Percentiles rank a stretch among this genome's conserved stretches.
Conservation (phyloP, 306 rosid genomes). For the Trifolium dubium region DNA sequence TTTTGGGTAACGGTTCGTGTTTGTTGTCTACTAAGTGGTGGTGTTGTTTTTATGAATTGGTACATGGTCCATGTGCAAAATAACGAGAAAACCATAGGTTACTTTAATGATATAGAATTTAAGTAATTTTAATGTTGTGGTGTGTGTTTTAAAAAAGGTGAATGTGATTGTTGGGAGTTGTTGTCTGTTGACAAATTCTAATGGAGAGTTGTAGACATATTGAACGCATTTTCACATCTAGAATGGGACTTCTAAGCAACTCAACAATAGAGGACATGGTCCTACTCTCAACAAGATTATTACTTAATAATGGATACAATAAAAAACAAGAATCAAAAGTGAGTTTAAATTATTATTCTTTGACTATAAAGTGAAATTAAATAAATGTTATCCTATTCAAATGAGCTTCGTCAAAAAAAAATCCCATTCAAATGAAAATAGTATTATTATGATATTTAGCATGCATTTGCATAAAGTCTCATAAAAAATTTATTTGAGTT, state of each 20-base stretch:
- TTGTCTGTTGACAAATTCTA: constrained; percentile 40
- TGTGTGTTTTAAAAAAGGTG: constrained; percentile 27
- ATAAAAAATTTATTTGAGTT: too few relatives aligned
- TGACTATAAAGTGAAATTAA: too few relatives aligned
- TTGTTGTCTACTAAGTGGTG: neutral
- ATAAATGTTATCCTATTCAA: too few relatives aligned
- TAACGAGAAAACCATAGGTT: constrained; percentile 32
- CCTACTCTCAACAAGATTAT: constrained; percentile 49
- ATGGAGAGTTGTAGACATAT: constrained; percentile 35
- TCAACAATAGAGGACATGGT: constrained; percentile 36
- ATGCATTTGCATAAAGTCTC: too few relatives aligned
- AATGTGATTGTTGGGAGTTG: constrained; percentile 44
- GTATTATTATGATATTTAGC: too few relatives aligned
- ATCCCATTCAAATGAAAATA: too few relatives aligned
- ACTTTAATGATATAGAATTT: neutral
- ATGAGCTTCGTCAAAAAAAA: too few relatives aligned
- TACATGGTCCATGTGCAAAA: neutral
- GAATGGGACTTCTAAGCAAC: constrained; percentile 47
- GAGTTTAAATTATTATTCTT: too few relatives aligned
- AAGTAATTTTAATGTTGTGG: constrained; percentile 2
- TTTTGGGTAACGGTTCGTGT: constrained; percentile 47
- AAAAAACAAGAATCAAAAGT: neutral
- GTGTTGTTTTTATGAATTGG: neutral
- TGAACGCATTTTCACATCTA: constrained; percentile 35
- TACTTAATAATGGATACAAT: constrained; percentile 36